Conservation (phyloP, 345 rosid genomes). For the Eucalyptus cladocalyx region DNA sequence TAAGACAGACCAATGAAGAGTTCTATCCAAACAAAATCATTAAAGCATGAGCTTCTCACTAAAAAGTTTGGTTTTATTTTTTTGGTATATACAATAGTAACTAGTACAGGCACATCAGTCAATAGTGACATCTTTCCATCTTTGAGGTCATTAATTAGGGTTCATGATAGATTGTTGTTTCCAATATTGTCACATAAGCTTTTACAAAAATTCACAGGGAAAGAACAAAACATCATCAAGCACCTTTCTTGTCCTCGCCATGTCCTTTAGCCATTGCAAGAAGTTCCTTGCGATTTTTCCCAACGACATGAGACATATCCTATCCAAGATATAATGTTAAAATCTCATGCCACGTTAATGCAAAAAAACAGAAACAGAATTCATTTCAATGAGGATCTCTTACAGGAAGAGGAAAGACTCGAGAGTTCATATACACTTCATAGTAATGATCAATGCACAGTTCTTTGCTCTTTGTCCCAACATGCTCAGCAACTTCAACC, state of each 20-base stretch:
- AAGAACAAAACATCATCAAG: background rate
- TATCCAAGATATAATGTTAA: conserved; percentile 3
- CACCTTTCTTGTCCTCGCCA: conserved; percentile 82
- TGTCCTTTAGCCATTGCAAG: conserved; percentile 97
- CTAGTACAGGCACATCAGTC: background rate
- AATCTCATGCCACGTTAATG: background rate
- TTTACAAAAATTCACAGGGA: background rate
- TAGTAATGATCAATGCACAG: conserved; percentile 72
- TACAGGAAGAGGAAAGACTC: conserved; percentile 91
- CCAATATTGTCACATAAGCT: background rate
- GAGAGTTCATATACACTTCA: conserved; percentile 70
- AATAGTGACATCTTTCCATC: background rate
- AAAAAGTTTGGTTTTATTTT: background rate
- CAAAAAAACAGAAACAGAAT: background rate
- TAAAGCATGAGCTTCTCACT: background rate
- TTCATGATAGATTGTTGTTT: background rate
- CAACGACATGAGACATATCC: conserved; percentile 97
- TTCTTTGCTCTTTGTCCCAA: conserved; percentile 94
- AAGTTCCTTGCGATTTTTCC: conserved; percentile 89
- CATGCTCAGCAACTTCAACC: conserved; percentile 96
- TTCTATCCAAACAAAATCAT: background rate
- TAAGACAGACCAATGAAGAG: background rate
- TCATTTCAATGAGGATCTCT: conserved; percentile 1
- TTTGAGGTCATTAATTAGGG: background rate
- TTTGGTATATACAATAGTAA: background rate